Base-by-base conservation (phyloP, 192 early-diverging fungal genomes). In the Chytriomyces sp. region DNA sequence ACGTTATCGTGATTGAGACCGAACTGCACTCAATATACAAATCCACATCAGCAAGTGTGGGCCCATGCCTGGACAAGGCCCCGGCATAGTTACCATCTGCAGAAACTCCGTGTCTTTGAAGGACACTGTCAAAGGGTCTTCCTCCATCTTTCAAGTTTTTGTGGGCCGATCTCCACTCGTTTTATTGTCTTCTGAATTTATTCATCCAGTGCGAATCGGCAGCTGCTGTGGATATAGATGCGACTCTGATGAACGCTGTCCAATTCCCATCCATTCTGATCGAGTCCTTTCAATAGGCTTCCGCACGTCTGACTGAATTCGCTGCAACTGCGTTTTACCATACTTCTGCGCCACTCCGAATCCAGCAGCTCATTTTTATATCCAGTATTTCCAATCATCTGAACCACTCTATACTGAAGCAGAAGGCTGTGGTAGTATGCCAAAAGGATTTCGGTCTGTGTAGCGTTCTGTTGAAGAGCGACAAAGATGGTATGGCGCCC, bases 81-180 rank as follows among this genome's bases (percentile, higher is more conserved):
- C 57, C 16, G 57, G 57, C 23, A 43, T 5, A 64, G 18, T 13
- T 78, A 79, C 79, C 76, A 50, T 47, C 66, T 86, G 79, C 7
- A 88, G 74, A 62, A 86, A 88, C 24, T 67, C 71, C 20, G 86
- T 79, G 74, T 88, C 86, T 62, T 86, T 88, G 78, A 86, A 88
- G 69, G 75, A 81, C 60, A 88, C 82, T 10, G 75, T 59, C 9
- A 79, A 75, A 13, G 83, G 76, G 50, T 85, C 83, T 5, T 79
- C 78, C 48, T 85, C 67, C 57, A 60, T 60, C 16, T 60, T 60
- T 18, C 16, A 60, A 1, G 57, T 60, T 60, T 60, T 23, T 60
- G 16, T 23, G 23, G 57, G 7, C 35, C 65, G 16, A 46, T 8
- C 43, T 67, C 45, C 65, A 45, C 23, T 45, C 26, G 16, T 64